Evolutionary conservation across 768 basidiomycete species (phyloP).

Genomic region (Postia placenta): DNA sequence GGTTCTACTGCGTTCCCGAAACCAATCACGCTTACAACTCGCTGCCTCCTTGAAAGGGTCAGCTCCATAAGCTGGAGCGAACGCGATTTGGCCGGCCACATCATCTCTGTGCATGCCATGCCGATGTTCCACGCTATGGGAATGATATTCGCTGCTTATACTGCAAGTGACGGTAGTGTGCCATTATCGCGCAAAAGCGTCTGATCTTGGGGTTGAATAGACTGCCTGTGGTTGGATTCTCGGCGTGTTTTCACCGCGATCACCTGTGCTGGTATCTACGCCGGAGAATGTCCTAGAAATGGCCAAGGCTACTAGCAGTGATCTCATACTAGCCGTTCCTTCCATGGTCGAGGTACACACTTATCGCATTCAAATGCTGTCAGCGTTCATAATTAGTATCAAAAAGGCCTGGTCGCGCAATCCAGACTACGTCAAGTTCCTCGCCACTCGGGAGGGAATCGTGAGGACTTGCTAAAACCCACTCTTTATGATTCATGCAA

Average conservation of each 20-base stretch:
- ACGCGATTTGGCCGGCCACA: conserved; percentile 5
- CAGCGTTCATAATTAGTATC: neutral
- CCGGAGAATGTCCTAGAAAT: conserved; percentile 8
- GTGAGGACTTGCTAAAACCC: conserved; percentile 9
- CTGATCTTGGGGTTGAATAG: neutral
- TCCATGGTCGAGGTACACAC: conserved; percentile 11
- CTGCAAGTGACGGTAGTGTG: neutral
- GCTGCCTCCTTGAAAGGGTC: conserved; percentile 11
- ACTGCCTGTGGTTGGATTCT: conserved; percentile 11
- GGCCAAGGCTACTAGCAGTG: conserved; percentile 7
- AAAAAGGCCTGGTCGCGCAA: conserved; percentile 14
- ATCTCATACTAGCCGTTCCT: conserved; percentile 12
- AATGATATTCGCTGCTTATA: neutral
- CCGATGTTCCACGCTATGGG: conserved; percentile 9
- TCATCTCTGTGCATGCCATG: neutral
- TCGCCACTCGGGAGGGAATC: conserved; percentile 13
- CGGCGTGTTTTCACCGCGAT: conserved; percentile 17
- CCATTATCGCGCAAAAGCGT: conserved; percentile 1
- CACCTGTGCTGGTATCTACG: conserved; percentile 17
- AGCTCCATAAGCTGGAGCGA: conserved; percentile 1
- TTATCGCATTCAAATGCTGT: neutral
- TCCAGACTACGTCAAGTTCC: conserved; percentile 9
- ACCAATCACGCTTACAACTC: conserved; percentile 13
- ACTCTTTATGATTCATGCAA: neutral
- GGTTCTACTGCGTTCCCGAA: conserved; percentile 19